Evolutionary conservation across 1,284 basidiomycete genomes (phyloP).

Genomic region (Wolfiporia cocos): DNA sequence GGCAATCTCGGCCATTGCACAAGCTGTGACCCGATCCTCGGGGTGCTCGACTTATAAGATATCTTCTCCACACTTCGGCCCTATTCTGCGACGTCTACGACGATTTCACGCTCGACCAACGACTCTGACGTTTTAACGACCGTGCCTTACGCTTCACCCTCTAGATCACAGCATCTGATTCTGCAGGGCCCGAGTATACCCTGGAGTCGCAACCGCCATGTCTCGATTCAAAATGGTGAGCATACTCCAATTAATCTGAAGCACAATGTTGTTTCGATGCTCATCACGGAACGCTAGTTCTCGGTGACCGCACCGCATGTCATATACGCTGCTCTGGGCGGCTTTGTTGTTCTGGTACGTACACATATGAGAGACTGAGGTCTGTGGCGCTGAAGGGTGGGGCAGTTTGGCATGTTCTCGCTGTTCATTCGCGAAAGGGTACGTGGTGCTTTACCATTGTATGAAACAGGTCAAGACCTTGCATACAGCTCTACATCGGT

Average conservation of each 20-base stretch:
- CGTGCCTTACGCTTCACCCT: neutral
- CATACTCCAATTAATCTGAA: neutral
- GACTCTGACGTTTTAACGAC: neutral
- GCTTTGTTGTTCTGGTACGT: slow-evolving; percentile 75
- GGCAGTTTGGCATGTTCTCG: slow-evolving; percentile 91
- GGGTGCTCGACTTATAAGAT: no score
- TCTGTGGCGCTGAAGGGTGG: slow-evolving; percentile 38
- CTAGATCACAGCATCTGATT: slow-evolving; percentile 1
- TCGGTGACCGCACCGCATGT: slow-evolving; percentile 67
- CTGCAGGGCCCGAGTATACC: neutral
- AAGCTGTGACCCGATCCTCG: no score
- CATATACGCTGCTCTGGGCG: slow-evolving; percentile 80
- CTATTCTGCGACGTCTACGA: slow-evolving; percentile 3
- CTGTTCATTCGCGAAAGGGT: slow-evolving; percentile 89
- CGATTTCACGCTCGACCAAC: neutral
- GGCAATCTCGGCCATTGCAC: no score
- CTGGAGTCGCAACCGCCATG: slow-evolving; percentile 6
- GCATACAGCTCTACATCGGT: slow-evolving; percentile 82
- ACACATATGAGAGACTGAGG: slow-evolving; percentile 28
- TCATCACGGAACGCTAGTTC: slow-evolving; percentile 39
- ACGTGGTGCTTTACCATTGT: slow-evolving; percentile 10
- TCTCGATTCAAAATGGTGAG: slow-evolving; percentile 21
- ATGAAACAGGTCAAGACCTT: no score
- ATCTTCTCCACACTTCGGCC: slow-evolving; percentile 2
- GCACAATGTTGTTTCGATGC: neutral